A percentile compares a stretch with the other conserved stretches of the same genome.
Conservation (phyloP, 495 filamentous ascomycete genomes). For the Entonaema liquescens region DNA sequence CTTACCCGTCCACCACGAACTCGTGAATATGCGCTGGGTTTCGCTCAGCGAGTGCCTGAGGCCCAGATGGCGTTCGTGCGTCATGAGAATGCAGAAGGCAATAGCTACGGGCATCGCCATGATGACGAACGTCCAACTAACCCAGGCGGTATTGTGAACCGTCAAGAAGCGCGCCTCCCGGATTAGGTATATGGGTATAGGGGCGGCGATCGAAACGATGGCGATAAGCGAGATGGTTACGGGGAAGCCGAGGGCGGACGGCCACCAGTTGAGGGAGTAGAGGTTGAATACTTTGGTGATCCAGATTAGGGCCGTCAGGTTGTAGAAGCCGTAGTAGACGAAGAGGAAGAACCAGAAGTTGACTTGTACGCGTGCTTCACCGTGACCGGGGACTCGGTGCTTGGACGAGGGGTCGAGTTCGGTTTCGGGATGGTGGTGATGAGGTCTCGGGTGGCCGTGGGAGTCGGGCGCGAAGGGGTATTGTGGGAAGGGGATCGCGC, state of each 20-base stretch:
- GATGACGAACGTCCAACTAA: constrained; percentile 69
- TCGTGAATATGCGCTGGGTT: constrained; percentile 69
- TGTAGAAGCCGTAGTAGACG: constrained; percentile 72
- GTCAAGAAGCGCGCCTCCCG: constrained; percentile 58
- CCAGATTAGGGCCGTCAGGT: constrained; percentile 69
- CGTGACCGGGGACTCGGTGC: constrained; percentile 64
- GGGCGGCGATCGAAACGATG: constrained; percentile 60
- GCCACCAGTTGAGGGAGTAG: constrained; percentile 73
- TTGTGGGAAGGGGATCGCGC: constrained; percentile 69
- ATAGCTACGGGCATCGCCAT: constrained; percentile 70
- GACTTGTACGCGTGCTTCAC: constrained; percentile 64
- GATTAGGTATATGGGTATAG: constrained; percentile 65
- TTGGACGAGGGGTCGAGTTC: constrained; percentile 31
- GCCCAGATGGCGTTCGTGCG: constrained; percentile 64
- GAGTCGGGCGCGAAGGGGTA: constrained; percentile 54
- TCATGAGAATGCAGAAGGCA: constrained; percentile 66
- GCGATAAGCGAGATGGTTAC: constrained; percentile 65
- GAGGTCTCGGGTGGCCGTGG: constrained; percentile 46
- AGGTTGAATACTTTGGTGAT: constrained; percentile 75
- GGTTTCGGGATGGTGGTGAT: constrained; percentile 31
- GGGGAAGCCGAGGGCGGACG: constrained; percentile 65
- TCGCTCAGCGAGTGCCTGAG: constrained; percentile 65
- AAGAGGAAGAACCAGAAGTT: constrained; percentile 76
- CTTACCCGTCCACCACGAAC: constrained; percentile 67
- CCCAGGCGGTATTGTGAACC: constrained; percentile 69